Evolutionary conservation across 1,284 basidiomycete species (phyloP), one percentile per base, ranked within the genome.

Genomic region (Ustilago curta): DNA sequence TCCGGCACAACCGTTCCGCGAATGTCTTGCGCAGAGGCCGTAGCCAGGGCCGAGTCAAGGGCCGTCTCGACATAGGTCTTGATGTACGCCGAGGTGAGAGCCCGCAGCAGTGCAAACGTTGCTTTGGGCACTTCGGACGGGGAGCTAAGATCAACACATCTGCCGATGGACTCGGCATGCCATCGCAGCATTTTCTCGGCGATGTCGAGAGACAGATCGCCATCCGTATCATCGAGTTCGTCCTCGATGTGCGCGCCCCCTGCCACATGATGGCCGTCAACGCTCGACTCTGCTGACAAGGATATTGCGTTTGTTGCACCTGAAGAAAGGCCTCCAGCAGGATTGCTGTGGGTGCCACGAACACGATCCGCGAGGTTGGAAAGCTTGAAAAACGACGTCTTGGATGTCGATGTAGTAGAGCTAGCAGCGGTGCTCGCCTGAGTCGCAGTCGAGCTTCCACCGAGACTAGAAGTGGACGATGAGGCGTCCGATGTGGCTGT

Each of bases 21-120:
- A 25, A 58, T 74, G 81, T 99, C 96, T 60, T 85, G 85, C 9
- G 88, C 87, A 51, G 95, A 92, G 4, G 96, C 86, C 44, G 90
- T 90, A 16, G 90, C 87, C 58, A 91, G 87, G 1, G 92, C 90
- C 29, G 94, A 95, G 81, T 97, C 95, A 50, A 98, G 87, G 0
- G 95, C 94, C 6, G 91, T 90, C 85, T 97, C 96, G 37, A 98
- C 88, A 83, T 97, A 99, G 1, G 91, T 91, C 59, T 88, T 90
- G 9, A 92, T 92, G 56, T 97, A 91, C 1, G 91, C 91, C 78
- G 97, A 95, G 0, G 94, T 90, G n/a, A 99, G 87, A 0, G 95
- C 92, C 49, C 92, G 91, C 27, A 96, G 88, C 21, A 99, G 87
- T 5, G 91, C 88, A 82, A 95, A 94, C 0, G 92, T 92, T 77